Evolutionary conservation across 2,329 filamentous ascomycete genomes (phyloP), one percentile per base, ranked within the genome.

Genomic region (Aspergillus brunneoviolaceus): DNA sequence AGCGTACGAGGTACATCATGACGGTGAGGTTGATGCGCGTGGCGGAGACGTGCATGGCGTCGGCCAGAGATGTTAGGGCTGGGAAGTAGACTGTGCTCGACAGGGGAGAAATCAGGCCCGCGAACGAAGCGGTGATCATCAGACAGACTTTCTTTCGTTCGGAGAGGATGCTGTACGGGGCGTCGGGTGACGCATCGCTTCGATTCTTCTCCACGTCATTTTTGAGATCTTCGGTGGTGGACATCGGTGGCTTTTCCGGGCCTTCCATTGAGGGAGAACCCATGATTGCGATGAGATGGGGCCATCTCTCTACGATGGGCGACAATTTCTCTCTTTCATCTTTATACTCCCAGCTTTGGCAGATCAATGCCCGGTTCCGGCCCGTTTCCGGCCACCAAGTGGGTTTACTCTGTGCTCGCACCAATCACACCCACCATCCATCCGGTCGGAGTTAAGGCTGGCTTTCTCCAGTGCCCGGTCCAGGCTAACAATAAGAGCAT

Each of bases 21-120:
- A 83, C 71, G 2, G 79, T 81, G 60, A 82, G 68, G 62, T 82
- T 82, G 64, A 82, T 76, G 39, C 74, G 66, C 3, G 76, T 70
- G 25, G 66, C 68, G 2, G 77, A 75, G 10, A 79, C 73, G 33
- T 75, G 59, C 55, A 80, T 74, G 42, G 77, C 75, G 2, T 66
- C 61, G 0, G 75, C 72, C 5, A 77, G 65, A 5, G 63, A 56
- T 9, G 71, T 69, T 21, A 76, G 61, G 11, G 72, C 69, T 19
- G 74, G 73, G 33, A 68, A 69, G 57, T 72, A 73, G 52, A 73
- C 71, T 35, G 64, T 70, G 3, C 58, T 60, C 2, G 74, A 76
- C 53, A 65, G 71, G 16, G 71, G 66, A 6, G 70, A 73, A 31
- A 65, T 51, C 9, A 64, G 42, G 14, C 54, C 60, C 5, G 55